A percentile compares a stretch with the other conserved stretches of the same genome.
Evolutionary conservation across 83 land plant genomes (phyloP).

Genomic region (Thuja plicata): DNA sequence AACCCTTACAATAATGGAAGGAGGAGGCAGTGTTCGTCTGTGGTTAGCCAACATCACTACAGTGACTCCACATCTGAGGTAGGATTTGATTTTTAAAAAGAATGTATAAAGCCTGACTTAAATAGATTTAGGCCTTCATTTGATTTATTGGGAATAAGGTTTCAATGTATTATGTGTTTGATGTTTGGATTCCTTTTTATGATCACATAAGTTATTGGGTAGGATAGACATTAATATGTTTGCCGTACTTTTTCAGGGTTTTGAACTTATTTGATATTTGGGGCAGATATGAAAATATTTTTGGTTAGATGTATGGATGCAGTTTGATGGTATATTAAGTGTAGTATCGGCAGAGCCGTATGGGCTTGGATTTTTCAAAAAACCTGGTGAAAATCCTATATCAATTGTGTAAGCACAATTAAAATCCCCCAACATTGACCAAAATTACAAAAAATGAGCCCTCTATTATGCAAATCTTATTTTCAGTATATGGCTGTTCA

Average conservation of each 20-base stretch:
- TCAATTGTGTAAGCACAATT: not conserved
- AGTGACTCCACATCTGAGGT: constrained; percentile 19
- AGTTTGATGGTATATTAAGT: not conserved
- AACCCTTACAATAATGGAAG: not conserved
- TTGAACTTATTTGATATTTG: not conserved
- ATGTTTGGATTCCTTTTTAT: not conserved
- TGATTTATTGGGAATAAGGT: not conserved
- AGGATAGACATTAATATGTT: not conserved
- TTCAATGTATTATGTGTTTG: not conserved
- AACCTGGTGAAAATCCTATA: not conserved
- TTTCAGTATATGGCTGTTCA: no score
- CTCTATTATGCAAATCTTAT: not conserved
- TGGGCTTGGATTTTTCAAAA: not conserved
- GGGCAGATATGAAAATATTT: not conserved
- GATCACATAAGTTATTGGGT: not conserved
- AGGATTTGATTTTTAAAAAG: not conserved
- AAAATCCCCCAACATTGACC: not conserved
- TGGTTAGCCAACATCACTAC: constrained; percentile 5
- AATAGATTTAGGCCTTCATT: not conserved
- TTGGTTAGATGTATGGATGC: not conserved
- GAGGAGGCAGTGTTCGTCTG: constrained; percentile 26
- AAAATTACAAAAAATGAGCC: not conserved
- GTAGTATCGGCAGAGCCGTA: not conserved
- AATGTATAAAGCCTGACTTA: not conserved
- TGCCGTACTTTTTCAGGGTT: not conserved